These are phyloP conservation scores for Linum tenue DNA, from an alignment of 345 rosid species.

Conservation along the genomic window DNA sequence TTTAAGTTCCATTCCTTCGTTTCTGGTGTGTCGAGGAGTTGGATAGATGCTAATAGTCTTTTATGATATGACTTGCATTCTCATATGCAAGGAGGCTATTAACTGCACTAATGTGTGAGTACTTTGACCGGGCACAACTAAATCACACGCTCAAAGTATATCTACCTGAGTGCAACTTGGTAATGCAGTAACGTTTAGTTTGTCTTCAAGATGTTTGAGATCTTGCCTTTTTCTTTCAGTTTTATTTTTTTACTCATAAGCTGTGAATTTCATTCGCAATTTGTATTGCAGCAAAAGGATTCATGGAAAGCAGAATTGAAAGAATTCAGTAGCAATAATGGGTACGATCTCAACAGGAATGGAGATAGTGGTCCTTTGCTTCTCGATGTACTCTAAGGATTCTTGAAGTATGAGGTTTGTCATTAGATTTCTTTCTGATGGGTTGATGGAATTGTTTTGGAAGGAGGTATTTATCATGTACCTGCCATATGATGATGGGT, in stretches of 20 bases:
- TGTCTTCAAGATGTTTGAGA: conserved; percentile 1
- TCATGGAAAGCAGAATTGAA: conserved; percentile 78
- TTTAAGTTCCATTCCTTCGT: too few species aligned
- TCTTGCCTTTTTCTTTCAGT: conserved; percentile 2
- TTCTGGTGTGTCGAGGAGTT: not conserved
- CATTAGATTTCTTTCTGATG: not conserved
- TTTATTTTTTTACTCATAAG: conserved; percentile 4
- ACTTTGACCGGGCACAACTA: conserved; percentile 95
- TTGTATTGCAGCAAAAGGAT: conserved; percentile 65
- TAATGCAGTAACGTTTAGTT: conserved; percentile 39
- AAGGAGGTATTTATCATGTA: not conserved
- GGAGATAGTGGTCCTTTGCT: conserved; percentile 83
- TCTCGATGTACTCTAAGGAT: conserved; percentile 85
- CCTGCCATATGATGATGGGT: not conserved
- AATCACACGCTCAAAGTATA: conserved; percentile 80
- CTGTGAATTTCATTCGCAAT: conserved; percentile 3
- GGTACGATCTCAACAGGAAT: conserved; percentile 72
- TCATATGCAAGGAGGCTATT: conserved; percentile 63
- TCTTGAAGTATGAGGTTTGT: conserved; percentile 71
- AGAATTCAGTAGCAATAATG: conserved; percentile 72
- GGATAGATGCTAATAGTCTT: not conserved
- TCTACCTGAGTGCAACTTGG: conserved; percentile 96
- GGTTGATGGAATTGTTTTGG: not conserved
- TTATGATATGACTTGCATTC: conserved; percentile 5
- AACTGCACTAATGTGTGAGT: conserved; percentile 77